Base-by-base conservation (phyloP, 2,329 filamentous ascomycete species). In the Thermomyces lanuginosus region DNA sequence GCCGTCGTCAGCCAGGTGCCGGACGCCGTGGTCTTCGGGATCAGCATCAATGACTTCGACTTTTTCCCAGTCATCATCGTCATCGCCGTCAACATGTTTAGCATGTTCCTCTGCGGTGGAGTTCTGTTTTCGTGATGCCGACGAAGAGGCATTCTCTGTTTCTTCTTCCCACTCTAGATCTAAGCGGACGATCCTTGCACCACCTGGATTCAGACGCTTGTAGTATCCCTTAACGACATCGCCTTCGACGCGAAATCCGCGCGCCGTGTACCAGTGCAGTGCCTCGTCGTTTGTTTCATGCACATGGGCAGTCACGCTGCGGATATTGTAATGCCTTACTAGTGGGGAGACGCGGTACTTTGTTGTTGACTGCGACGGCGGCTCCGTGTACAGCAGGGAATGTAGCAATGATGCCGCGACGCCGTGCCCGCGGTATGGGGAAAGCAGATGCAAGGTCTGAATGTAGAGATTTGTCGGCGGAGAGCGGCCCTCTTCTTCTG, bases 271-370 rank as follows among this genome's bases (percentile, higher is more conserved):
- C 71, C 71, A 76, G 24, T 59, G 55, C 36, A 71, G 39, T 0
- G 60, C 71, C 25, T 72, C 68, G 10, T 60, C 55, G 30, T 75
- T 75, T 12, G 60, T 63, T 37, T 71, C 68, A 60, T 72, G 74
- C 1, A 74, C 69, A 45, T 76, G 71, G 7, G 71, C 71, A 2
- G 64, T 69, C 11, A 74, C 60, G 8, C 51, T 55, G 7, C 46
- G 48, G 14, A 66, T 60, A 14, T 60, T 58, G 35, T 70, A 63
- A 29, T 61, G 51, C 16, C 55, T 52, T 4, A 63, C 55, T 6
- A 57, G 38, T 4, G 43, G 36, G 7, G 53, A 56, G 3, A 54
- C 41, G 2, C 30, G 36, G 16, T 33, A 36, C 22, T 16, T 11
- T 35, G 22, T 11, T 16, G 36, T 32, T 4, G 35, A 24, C 3